Evolutionary conservation across 1,284 basidiomycete genomes (phyloP).

Genomic region (Papiliotrema nemorosa): DNA sequence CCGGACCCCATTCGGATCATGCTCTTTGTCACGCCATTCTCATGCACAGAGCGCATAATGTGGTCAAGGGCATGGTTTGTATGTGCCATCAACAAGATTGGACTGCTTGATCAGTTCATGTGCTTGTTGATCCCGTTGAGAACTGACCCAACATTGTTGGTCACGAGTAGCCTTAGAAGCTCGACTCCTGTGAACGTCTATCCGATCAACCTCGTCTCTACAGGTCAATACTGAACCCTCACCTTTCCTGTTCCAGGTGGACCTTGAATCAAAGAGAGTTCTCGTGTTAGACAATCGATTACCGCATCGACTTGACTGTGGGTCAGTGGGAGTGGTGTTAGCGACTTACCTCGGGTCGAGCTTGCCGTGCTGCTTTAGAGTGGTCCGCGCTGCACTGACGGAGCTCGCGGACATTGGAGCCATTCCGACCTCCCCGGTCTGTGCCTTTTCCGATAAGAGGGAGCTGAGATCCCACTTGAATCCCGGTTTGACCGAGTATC

Average conservation of each 20-base stretch:
- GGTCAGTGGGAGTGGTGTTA: slow-evolving; percentile 42
- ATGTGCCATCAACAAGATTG: slow-evolving; percentile 65
- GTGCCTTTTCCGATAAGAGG: slow-evolving; percentile 37
- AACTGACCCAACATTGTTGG: slow-evolving; percentile 49
- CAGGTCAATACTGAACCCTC: not conserved
- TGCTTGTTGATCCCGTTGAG: not conserved
- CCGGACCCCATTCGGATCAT: slow-evolving; percentile 64
- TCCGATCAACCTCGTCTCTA: not conserved
- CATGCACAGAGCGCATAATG: slow-evolving; percentile 60
- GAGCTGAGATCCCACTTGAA: slow-evolving; percentile 56
- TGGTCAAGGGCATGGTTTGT: slow-evolving; percentile 75
- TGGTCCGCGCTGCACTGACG: slow-evolving; percentile 49
- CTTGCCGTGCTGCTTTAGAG: slow-evolving; percentile 43
- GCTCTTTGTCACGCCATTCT: slow-evolving; percentile 59
- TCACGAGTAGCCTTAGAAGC: slow-evolving; percentile 60
- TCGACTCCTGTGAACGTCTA: slow-evolving; percentile 66
- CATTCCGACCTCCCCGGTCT: slow-evolving; percentile 37
- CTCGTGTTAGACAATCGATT: slow-evolving; percentile 58
- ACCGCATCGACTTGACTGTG: slow-evolving; percentile 65
- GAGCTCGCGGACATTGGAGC: slow-evolving; percentile 48
- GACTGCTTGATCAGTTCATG: slow-evolving; percentile 29
- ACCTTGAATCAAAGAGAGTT: slow-evolving; percentile 66
- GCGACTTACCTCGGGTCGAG: slow-evolving; percentile 36
- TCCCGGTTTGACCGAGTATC: slow-evolving; percentile 53
- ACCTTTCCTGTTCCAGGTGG: slow-evolving; percentile 75